Evolutionary conservation across 1,284 basidiomycete genomes (phyloP), one percentile per base, ranked within the genome.

Genomic region (Meira miltonrushii): DNA sequence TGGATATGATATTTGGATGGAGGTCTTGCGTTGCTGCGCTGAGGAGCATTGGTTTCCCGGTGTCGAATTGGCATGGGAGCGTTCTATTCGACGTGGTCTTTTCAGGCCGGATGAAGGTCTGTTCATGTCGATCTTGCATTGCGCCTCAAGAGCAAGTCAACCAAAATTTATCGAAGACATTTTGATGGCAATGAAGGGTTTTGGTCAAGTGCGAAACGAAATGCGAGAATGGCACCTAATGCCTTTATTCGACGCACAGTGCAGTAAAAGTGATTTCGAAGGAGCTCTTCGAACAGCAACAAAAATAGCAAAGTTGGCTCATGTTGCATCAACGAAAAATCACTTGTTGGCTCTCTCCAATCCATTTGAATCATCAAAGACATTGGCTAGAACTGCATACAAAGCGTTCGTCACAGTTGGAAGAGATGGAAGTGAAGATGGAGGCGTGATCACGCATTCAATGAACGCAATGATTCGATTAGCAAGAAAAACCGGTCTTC

Each of bases 211-310:
- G 2, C 28, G 57, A 33, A 5, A 13, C 37, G 19, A 5, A 12
- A 17, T 72, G 13, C 66, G 70, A 38, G 65, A 69, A 49, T 68
- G 68, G 64, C 69, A 72, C 23, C 39, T 75, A 28, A 54, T 64
- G 12, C 67, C 72, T 7, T 62, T 70, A 1, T 65, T 72, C 10
- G 69, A 74, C 48, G 66, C 69, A 0, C 62, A 68, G 13, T 72
- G 69, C 49, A 59, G 40, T 19, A 48, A 61, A 0, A 39, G 21
- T 0, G 57, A 66, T 40, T 68, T 68, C 25, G 52, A 40, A 1
- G 70, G 55, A 1, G 72, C 68, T 0, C 47, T 74, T 28, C 51
- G 48, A 19, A 57, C 62, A 8, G 40, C 69, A 15, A 39, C 12
- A n/a, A 33, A 39, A 8, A 56, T 28, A 6, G 57, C 62, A 49